phyloP scores from a whole-genome alignment of 306 rosid genomes.

The Corylus americana region DNA sequence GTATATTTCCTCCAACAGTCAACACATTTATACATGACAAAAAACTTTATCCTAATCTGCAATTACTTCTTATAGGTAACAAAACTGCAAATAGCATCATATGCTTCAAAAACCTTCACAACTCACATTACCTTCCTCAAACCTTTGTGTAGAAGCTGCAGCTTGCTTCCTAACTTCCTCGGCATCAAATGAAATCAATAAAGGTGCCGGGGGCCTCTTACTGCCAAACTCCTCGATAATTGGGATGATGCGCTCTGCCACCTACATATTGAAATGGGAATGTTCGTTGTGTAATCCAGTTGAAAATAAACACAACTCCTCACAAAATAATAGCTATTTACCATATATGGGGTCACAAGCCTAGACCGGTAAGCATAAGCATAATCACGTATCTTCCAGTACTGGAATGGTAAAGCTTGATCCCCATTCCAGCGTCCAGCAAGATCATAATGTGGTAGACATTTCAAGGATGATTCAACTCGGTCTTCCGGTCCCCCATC shows the following conservation, averaged over 20 bases:
- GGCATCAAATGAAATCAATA: slow-evolving; percentile 77
- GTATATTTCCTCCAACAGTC: slow-evolving; percentile 15
- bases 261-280: slow-evolving; percentile 41
- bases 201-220: slow-evolving; percentile 58
- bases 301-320: slow-evolving; percentile 11
- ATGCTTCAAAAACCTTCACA: background rate
- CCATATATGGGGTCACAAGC: slow-evolving; percentile 74
- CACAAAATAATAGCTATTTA: slow-evolving; percentile 39
- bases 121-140: slow-evolving; percentile 68
- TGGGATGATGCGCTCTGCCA: slow-evolving; percentile 74
- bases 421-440: slow-evolving; percentile 42
- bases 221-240: slow-evolving; percentile 54
- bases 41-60: slow-evolving; percentile 2
- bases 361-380: slow-evolving; percentile 80
- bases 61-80: background rate
- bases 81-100: background rate
- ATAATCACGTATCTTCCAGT: slow-evolving; percentile 95
- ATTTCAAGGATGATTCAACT: slow-evolving; percentile 66
- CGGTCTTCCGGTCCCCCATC: slow-evolving; percentile 75
- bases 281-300: slow-evolving; percentile 18
- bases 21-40: slow-evolving; percentile 13
- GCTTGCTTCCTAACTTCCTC: slow-evolving; percentile 82
- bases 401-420: slow-evolving; percentile 49
- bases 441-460: slow-evolving; percentile 79
- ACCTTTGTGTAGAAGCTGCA: slow-evolving; percentile 80